A percentile compares a stretch with the other conserved stretches of the same genome.
phyloP scores from a whole-genome alignment of 148 eudicot species.

The Camellia japonica region DNA sequence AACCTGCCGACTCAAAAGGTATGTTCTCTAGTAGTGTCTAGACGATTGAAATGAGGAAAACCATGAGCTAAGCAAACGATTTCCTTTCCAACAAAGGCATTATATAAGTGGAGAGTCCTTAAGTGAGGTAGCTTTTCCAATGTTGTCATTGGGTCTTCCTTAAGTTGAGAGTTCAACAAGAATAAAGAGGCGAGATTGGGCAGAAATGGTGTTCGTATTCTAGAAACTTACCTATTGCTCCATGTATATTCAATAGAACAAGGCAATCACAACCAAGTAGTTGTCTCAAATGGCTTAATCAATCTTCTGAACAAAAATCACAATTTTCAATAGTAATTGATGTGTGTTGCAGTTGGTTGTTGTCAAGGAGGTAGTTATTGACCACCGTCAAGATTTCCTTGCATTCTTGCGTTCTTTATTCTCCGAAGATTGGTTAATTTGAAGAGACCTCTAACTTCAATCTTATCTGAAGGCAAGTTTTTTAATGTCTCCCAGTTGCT shows the following conservation, averaged over 20 bases:
- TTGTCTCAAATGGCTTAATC: neutral
- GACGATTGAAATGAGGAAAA: conserved; percentile 21
- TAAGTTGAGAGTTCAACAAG: neutral
- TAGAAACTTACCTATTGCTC: neutral
- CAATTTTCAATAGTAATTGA: neutral
- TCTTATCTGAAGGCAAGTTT: neutral
- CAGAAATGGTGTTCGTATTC: neutral
- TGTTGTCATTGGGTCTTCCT: conserved; percentile 6
- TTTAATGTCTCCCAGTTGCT: conserved; percentile 20
- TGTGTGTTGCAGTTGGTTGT: neutral
- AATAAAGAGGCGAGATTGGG: neutral
- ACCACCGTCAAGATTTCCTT: neutral
- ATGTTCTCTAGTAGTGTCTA: too few species aligned
- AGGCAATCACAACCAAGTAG: neutral
- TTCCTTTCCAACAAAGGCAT: neutral
- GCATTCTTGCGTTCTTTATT: too few species aligned
- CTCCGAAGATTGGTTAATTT: conserved; percentile 4
- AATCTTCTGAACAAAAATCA: too few species aligned
- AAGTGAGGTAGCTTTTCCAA: conserved; percentile 12
- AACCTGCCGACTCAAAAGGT: too few species aligned
- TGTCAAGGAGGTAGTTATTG: neutral
- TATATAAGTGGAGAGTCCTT: neutral
- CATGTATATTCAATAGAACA: neutral
- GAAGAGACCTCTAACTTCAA: neutral
- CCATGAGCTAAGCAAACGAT: conserved; percentile 19